Evolutionary conservation across 768 basidiomycete species (phyloP).

Genomic region (Leccinum pellstonianum): DNA sequence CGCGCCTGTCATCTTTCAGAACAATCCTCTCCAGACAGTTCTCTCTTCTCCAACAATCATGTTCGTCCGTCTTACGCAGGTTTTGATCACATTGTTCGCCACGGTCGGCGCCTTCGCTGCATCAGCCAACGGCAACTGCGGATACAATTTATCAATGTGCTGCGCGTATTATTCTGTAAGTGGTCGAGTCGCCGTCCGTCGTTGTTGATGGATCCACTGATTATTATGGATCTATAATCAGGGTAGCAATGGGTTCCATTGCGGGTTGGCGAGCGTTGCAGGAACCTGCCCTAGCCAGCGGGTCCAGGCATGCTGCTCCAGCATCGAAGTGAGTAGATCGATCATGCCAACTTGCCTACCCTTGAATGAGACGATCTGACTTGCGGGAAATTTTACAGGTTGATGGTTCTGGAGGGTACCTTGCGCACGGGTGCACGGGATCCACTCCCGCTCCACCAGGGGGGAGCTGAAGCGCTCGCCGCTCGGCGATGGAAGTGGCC

Average conservation of each 20-base stretch:
- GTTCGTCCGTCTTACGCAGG: slow-evolving; percentile 4
- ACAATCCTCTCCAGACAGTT: no score
- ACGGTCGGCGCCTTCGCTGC: neutral
- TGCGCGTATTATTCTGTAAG: neutral
- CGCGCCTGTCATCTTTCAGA: no score
- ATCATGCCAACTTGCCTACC: neutral
- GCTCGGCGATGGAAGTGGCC: neutral
- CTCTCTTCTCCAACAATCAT: neutral
- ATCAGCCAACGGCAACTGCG: neutral
- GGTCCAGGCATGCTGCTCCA: neutral
- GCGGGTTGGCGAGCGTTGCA: neutral
- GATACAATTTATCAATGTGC: neutral
- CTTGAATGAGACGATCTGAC: neutral
- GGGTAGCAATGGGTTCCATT: no score
- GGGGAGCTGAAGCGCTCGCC: no score
- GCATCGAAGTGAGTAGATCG: neutral
- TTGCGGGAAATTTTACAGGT: neutral
- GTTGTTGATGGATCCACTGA: neutral
- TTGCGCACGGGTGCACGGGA: no score
- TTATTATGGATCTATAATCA: neutral
- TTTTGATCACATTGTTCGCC: neutral
- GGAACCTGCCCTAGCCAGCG: no score
- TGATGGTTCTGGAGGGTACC: no score
- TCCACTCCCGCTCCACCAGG: no score
- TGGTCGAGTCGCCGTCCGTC: neutral